Evolutionary conservation across 768 basidiomycete genomes (phyloP), one percentile per base, ranked within the genome.

Genomic region (Boletus reticuloceps): DNA sequence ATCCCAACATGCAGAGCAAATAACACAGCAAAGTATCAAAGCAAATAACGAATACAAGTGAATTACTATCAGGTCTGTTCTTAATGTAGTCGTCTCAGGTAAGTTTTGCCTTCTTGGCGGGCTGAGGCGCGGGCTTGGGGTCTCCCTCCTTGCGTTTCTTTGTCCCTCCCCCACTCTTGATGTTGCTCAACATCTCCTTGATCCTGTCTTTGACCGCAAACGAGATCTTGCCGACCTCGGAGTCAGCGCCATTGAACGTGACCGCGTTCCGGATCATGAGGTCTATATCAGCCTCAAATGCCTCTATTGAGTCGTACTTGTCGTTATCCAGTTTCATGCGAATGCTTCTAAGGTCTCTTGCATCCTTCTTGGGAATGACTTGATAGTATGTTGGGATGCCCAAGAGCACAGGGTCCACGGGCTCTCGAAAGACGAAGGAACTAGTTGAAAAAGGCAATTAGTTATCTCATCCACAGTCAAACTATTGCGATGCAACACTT

Each of bases 181-280:
- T 63, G 65, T 75, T 83, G 49, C 69, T 72, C 63, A 85, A 54
- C 59, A 88, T 67, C 48, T 86, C 83, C 60, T 74, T 80, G 61
- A 81, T 75, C 58, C 79, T 82, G 49, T 79, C 75, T 44, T 75
- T 75, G 46, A 86, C 65, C 31, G 68, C 63, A n/a, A 72, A 63
- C 9, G 89, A 81, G 38, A 88, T 73, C 41, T 74, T 66, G 16
- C 87, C 91, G n/a, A 92, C 89, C 54, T 91, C 88, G 4, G 89
- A 90, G 43, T 87, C 85, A 2, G 75, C 75, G 0, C 89, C 89
- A 61, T 98, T 98, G 79, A 97, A 98, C 50, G 79, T 82, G 69
- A 89, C 81, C 16, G 95, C 92, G 66, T 98, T 98, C 56, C 82
- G 74, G 55, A 92, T 72, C 94, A 98, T 96, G 41, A 95, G 79